Evolutionary conservation across 2,329 filamentous ascomycete genomes (phyloP), one percentile per base, ranked within the genome.

Genomic region (Tricladium varicosporioides): DNA sequence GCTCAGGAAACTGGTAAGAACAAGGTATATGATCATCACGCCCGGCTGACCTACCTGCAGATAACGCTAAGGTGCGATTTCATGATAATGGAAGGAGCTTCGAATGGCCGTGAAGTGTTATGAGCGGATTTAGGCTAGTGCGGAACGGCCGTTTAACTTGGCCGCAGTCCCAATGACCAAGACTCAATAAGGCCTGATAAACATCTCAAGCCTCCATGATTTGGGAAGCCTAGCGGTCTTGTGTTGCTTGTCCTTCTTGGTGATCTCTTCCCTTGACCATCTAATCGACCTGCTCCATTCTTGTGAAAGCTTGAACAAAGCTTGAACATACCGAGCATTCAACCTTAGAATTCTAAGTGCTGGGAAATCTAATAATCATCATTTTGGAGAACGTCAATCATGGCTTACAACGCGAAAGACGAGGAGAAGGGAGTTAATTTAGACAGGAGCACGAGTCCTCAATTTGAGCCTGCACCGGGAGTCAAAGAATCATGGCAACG

Each of bases 401-500:
- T 51, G 49, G 16, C 33, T 19, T 19, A 33, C 8, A 53, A 47
- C n/a, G 22, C 11, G 36, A 40, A 32, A 40, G 42, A 45, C 40
- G 51, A 47, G 42, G 51, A 53, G 19, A 47, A 46, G 42, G 11
- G n/a, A 9, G 42, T 19, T 10, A 42, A 18, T 18, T 15, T 46
- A 4, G 51, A 18, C 33, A 15, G 33, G 2, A 43, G 31, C 31
- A 16, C n/a, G 5, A 53, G 40, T 33, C 19, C 51, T n/a, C 18
- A 32, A 31, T 46, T 47, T 5, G 43, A 47, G 8, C 15, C 36
- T 43, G 51, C 47, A 7, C 15, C 27, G n/a, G 47, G 36, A 14
- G 13, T 40, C 2, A 56, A 47, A 27, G 57, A 49, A 10, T 60
- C 65, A 33, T 68, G 63, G 64, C 51, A 48, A 14, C 60, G 50